Base-by-base conservation (phyloP, 805 yeast genomes). In the Candida succiphila region DNA sequence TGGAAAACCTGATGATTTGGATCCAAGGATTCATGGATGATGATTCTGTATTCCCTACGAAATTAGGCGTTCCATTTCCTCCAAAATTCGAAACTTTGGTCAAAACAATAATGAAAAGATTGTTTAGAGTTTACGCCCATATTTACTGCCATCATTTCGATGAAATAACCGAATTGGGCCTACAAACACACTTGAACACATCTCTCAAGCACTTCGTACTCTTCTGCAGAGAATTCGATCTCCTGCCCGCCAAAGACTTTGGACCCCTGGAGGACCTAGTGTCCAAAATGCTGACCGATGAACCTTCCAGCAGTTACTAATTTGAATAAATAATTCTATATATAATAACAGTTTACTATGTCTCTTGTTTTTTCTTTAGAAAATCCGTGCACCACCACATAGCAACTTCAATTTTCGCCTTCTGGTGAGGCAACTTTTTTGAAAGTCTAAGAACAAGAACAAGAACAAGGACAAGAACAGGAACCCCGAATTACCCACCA, bases 141-240 rank as follows among this genome's bases (percentile, higher is more conserved):
- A 84, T 92, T 29, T 92, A 92, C 58, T 92, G 98, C 52, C 97
- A 92, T 52, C 99, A 92, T 56, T 89, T 92, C 57, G 95, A 87
- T 52, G 96, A 89, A 57, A 83, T 92, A 37, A 74, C 87, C 27
- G 97, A 88, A 53, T 66, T 92, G 45, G 95, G 95, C 2, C 63
- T 89, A 46, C 96, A 88, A 54, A 82, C 94, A 10, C 95, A 89
- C 47, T 67, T 89, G 44, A 92, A 92, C 53, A 89, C 98, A 5
- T 81, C 95, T 48, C 74, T 89, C 49, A 92, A 94, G 60, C 98
- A 89, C 55, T 92, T 87, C 51, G 86, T 87, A 19, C 65, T 89
- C 41, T 89, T 92, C 54, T 73, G 85, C 35, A 79, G 75, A 45
- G 94, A 92, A 59, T 92, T 89, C 53, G 69, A 74, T 30, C 67